A percentile compares a stretch with the other conserved stretches of the same genome.
phyloP scores from a whole-genome alignment of 352 stramenopile genomes.

The Globisporangium cederbergense region DNA sequence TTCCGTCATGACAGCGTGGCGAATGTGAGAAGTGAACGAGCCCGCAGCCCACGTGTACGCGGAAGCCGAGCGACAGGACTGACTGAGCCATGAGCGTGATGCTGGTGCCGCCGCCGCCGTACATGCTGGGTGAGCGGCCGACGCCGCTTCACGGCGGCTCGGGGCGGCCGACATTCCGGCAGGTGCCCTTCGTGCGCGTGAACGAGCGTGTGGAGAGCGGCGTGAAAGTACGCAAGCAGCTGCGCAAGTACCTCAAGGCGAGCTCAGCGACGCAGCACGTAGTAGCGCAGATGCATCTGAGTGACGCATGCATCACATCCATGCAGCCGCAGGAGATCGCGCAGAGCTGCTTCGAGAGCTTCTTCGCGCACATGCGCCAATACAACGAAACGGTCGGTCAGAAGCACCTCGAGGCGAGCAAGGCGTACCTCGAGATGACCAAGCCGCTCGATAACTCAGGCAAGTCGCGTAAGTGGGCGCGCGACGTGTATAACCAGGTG shows the following conservation, averaged over 20 bases:
- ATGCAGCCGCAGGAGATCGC: constrained; percentile 79
- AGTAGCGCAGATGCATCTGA: constrained; percentile 77
- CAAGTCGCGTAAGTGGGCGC: constrained; percentile 68
- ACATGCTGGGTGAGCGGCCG: constrained; percentile 79
- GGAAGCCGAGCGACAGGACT: background rate
- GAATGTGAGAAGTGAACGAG: constrained; percentile 3
- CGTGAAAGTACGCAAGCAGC: constrained; percentile 77
- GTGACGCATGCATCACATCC: constrained; percentile 66
- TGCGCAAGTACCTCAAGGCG: constrained; percentile 82
- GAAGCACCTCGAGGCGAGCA: constrained; percentile 73
- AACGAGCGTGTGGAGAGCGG: constrained; percentile 77
- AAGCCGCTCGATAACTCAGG: constrained; percentile 72
- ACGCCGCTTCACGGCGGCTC: constrained; percentile 50
- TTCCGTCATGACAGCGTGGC: background rate
- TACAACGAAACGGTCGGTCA: constrained; percentile 80
- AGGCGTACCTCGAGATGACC: constrained; percentile 75
- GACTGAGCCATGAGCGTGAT: constrained; percentile 20
- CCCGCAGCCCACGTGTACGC: background rate
- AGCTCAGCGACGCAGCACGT: constrained; percentile 73
- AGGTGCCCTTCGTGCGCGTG: constrained; percentile 80
- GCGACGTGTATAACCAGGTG: constrained; percentile 77
- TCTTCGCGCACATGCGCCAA: constrained; percentile 70
- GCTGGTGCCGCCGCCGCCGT: constrained; percentile 54
- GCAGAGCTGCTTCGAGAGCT: constrained; percentile 75
- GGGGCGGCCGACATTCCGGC: constrained; percentile 57